Conservation (phyloP, 441 rosid species). For the Manihot esculenta region DNA sequence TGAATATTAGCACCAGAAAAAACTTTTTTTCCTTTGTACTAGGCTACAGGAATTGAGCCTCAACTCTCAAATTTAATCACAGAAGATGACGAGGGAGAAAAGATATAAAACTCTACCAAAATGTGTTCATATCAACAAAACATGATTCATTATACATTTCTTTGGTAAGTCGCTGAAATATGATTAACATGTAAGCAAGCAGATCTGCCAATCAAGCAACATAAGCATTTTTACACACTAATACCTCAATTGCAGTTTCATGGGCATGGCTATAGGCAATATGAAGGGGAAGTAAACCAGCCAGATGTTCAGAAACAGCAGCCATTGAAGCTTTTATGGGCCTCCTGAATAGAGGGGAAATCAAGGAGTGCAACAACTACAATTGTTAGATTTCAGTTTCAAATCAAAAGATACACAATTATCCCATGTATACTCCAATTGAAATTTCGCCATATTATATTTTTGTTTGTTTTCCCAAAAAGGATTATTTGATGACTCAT, state of each 20-base stretch:
- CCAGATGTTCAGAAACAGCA: conserved; percentile 91
- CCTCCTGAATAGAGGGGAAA: conserved; percentile 48
- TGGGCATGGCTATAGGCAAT: conserved; percentile 96
- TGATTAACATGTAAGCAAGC: neutral
- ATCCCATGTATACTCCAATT: conserved; percentile 5
- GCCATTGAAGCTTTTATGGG: conserved; percentile 92
- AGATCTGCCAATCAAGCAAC: conserved; percentile 3
- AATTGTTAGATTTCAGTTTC: neutral
- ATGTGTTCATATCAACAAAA: neutral
- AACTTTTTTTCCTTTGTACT: neutral
- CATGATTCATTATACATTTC: neutral
- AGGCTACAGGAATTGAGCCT: neutral
- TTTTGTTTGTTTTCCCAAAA: neutral
- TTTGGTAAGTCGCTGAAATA: neutral
- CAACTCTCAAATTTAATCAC: neutral
- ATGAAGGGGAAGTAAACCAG: conserved; percentile 98
- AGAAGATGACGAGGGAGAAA: neutral
- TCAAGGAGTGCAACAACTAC: conserved; percentile 7
- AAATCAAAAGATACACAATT: neutral
- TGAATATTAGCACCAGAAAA: neutral
- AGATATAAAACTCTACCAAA: neutral
- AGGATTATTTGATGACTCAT: neutral
- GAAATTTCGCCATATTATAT: conserved; percentile 3
- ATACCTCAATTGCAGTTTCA: conserved; percentile 96
- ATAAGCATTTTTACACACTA: conserved; percentile 8